These are phyloP conservation scores for Tulasnella sp. DNA, from an alignment of 768 basidiomycete genomes.

Conservation along the genomic window DNA sequence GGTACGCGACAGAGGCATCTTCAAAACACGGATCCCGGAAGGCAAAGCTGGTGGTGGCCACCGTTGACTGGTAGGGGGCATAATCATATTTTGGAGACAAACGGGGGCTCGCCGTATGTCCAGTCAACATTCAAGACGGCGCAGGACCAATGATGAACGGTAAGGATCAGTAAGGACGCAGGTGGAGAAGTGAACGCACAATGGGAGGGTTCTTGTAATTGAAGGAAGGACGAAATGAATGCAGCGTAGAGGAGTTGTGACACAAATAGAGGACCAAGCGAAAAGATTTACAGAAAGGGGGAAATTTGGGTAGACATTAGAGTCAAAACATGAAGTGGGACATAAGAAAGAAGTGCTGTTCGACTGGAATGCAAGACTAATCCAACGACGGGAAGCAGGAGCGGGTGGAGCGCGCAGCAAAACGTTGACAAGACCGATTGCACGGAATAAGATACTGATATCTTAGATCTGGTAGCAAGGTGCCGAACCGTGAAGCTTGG, in stretches of 20 bases:
- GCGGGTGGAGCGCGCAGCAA: not conserved
- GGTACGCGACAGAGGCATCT: constrained; percentile 52
- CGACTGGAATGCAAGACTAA: not conserved
- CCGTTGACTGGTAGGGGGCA: not conserved
- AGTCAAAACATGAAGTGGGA: not conserved
- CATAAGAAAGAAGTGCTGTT: not conserved
- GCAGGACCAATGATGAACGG: not conserved
- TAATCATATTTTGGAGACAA: not conserved
- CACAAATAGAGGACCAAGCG: not conserved
- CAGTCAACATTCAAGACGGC: not conserved
- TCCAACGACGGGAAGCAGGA: not conserved
- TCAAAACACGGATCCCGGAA: constrained; percentile 36
- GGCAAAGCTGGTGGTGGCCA: constrained; percentile 22
- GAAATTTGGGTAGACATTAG: not conserved
- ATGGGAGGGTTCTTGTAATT: not conserved
- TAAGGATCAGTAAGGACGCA: not conserved
- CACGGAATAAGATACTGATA: not conserved
- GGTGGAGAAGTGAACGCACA: not conserved
- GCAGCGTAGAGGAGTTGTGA: not conserved
- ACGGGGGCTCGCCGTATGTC: not conserved
- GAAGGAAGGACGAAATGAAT: not conserved
- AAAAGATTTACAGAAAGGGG: not conserved
- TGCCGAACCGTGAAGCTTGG: too few species aligned
- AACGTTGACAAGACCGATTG: not conserved
- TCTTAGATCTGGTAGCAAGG: not conserved